Evolutionary conservation across 129 eudicot species (phyloP), one percentile per base, ranked within the genome.

Genomic region (Chrysanthemum lavandulifolium): DNA sequence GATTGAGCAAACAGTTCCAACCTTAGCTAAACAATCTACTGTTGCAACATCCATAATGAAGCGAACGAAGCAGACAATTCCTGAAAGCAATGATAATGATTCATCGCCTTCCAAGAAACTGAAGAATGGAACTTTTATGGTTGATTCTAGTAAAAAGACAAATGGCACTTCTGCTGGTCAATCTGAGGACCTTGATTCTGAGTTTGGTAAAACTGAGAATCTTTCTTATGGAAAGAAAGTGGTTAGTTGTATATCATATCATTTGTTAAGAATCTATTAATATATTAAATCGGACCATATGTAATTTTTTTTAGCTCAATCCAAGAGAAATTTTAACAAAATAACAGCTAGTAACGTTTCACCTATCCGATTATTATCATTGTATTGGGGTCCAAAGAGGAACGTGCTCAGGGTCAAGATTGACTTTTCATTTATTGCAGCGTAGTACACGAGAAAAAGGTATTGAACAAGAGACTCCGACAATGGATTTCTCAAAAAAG

Each of bases 171-270:
- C 68, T 21, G 49, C 67, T 76, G 83, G 72, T 56, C 58, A 43
- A 52, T 13, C 67, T 36, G 75, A 49, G 59, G 72, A 52, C 10
- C 23, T 13, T 73, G 72, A 71, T 40, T 62, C 67, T 47, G 82
- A 62, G 76, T 80, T 78, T 36, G 56, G 74, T 62, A 59, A 77
- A 76, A 73, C 80, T 67, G 75, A 76, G 76, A 78, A 65, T 64
- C 55, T 69, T 76, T 82, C 83, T 62, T 81, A 69, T 77, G 82
- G 83, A 60, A 84, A 76, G 85, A 71, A 68, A 78, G 75, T 64
- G 83, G 96, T 89, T 73, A 84, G 90, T 82, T 61, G 23, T 40
- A 27, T 73, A 59, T 67, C 59, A 31, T 13, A 15, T 65, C 43
- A 36, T 54, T 2, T 64, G 33, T 40, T 43, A 50, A 49, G 54